phyloP scores from a whole-genome alignment of 495 filamentous ascomycete genomes.

The Usnea hakonensis region DNA sequence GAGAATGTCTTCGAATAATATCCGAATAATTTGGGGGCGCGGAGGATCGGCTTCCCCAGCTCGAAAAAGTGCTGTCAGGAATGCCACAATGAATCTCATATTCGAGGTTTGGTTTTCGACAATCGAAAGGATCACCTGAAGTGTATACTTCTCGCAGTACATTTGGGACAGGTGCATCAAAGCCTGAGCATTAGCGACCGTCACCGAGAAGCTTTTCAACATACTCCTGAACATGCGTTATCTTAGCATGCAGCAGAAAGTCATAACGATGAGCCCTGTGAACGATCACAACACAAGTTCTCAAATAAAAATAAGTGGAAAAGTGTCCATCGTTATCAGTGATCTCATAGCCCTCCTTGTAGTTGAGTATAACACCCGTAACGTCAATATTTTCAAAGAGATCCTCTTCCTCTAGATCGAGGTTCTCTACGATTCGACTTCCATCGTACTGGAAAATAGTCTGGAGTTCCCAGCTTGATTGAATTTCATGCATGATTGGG shows the following conservation, averaged over 20 bases:
- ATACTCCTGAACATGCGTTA: neutral
- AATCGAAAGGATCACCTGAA: neutral
- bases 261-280: neutral
- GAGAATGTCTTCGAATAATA: conserved; percentile 3
- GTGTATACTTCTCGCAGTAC: neutral
- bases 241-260: neutral
- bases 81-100: neutral
- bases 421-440: neutral
- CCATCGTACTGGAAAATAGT: conserved; percentile 8
- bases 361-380: conserved; percentile 25
- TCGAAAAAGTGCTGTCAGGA: neutral
- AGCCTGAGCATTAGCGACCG: neutral
- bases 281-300: conserved; percentile 13
- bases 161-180: neutral
- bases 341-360: conserved; percentile 33
- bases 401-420: conserved; percentile 3
- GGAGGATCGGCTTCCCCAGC: neutral
- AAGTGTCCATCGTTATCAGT: conserved; percentile 32
- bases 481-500: neutral
- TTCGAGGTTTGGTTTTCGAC: conserved; percentile 6
- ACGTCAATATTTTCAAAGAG: conserved; percentile 16
- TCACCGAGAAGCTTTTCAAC: neutral
- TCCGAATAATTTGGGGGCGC: neutral
- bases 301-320: conserved; percentile 31
- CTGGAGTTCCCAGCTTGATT: neutral